These are phyloP conservation scores for Colletotrichum sp. DNA, from an alignment of 2,329 filamentous ascomycete genomes.

Conservation along the genomic window DNA sequence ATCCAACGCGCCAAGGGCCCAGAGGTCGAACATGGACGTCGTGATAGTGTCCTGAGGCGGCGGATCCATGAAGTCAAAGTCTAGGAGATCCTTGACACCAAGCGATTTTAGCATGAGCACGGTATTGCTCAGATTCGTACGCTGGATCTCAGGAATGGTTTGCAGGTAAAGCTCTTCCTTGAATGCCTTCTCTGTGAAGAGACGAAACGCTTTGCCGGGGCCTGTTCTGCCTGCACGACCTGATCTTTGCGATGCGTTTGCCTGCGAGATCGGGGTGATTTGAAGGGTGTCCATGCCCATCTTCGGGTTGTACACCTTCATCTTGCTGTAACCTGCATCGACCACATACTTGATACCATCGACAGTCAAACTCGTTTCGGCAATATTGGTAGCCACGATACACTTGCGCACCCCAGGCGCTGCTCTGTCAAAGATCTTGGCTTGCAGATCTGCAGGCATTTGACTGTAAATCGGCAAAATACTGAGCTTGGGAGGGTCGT, in stretches of 20 bases:
- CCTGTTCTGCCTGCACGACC: slow-evolving; percentile 94
- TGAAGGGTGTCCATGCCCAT: slow-evolving; percentile 99
- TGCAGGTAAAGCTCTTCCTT: slow-evolving; percentile 96
- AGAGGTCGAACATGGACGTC: slow-evolving; percentile 95
- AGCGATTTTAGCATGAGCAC: slow-evolving; percentile 93
- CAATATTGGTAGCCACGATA: slow-evolving; percentile 98
- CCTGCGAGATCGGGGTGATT: slow-evolving; percentile 96
- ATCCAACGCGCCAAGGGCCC: slow-evolving; percentile 92
- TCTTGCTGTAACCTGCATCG: slow-evolving; percentile 92
- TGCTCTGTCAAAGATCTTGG: slow-evolving; percentile 95
- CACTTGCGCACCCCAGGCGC: slow-evolving; percentile 92
- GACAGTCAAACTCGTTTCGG: slow-evolving; percentile 95
- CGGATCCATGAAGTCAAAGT: slow-evolving; percentile 99
- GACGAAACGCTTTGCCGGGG: slow-evolving; percentile 90
- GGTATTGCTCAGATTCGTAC: slow-evolving; percentile 94
- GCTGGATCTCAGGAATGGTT: slow-evolving; percentile 96
- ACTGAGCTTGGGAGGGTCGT: slow-evolving; percentile 92
- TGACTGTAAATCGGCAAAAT: slow-evolving; percentile 99
- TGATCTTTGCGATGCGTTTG: slow-evolving; percentile 91
- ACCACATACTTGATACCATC: slow-evolving; percentile 99
- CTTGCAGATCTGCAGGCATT: slow-evolving; percentile 97
- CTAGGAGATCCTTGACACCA: slow-evolving; percentile 89
- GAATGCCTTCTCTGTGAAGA: slow-evolving; percentile 94
- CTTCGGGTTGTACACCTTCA: slow-evolving; percentile 97
- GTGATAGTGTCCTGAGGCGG: slow-evolving; percentile 97